Evolutionary conservation across 1,284 basidiomycete species (phyloP), one percentile per base, ranked within the genome.

Genomic region (Melanopsichium pennsylvanicum): DNA sequence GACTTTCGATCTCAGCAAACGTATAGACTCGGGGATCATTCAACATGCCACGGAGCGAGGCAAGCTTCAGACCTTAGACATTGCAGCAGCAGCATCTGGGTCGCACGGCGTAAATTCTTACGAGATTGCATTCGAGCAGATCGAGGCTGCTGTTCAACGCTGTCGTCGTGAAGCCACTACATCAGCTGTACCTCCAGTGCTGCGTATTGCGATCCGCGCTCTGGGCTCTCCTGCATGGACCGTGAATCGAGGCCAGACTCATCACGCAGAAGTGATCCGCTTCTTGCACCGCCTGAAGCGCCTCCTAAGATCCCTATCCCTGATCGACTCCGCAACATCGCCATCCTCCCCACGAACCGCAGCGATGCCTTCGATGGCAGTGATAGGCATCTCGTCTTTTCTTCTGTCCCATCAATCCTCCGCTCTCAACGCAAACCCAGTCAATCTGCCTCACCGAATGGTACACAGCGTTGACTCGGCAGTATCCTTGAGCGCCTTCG

Each of bases 1-100:
- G 45, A 84, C 86, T 4, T 90, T 93, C 75, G 91, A 93, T 78
- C 82, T 93, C 48, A 88, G 88, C 5, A 73, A 68, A 23, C 74
- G 72, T 9, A 75, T 81, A 16, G 32, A 61, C 1, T 34, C 74
- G 0, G 44, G 61, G 0, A 40, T 71, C 4, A 2, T 68, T 0
- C 75, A 76, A 25, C 66, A 72, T 27, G 43, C 66, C 4, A 39
- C 63, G 16, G 69, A 40, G 1, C 42, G 45, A 13, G 56, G 41
- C 4, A 36, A 38, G 29, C 51, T 75, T 9, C 41, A 68, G 3
- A 31, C 42, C 5, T 26, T 70, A 16, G 64, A 74, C 25, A 55
- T 67, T 10, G 42, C 44, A 2, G 33, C 37, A 31, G 8, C 41
- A 5, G 27, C 27, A 13, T 40, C 38, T 3, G 15, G 13, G 21